A percentile compares a stretch with the other conserved stretches of the same genome.
These are phyloP conservation scores for Schizopora paradoxa DNA, from an alignment of 1,284 basidiomycete species.

Conservation along the genomic window DNA sequence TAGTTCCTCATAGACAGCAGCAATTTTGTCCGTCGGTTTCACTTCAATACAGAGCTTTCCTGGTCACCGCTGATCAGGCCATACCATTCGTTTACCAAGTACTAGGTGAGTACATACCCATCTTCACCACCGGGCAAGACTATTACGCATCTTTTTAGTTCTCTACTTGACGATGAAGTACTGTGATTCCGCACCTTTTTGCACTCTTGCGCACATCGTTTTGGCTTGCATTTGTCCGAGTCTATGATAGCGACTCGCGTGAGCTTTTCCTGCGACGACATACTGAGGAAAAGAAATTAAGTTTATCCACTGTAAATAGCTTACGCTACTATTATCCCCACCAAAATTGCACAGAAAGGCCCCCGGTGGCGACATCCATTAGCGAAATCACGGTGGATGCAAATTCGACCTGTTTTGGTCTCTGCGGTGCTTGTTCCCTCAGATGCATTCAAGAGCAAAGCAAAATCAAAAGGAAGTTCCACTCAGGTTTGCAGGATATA, in stretches of 20 bases:
- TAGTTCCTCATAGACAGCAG: slow-evolving; percentile 94
- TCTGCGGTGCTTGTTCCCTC: too few species aligned
- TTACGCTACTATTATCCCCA: too few species aligned
- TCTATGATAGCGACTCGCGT: slow-evolving; percentile 95
- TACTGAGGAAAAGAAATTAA: too few species aligned
- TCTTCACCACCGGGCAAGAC: slow-evolving; percentile 97
- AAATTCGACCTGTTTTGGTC: too few species aligned
- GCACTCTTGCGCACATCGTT: slow-evolving; percentile 87
- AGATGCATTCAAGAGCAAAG: too few species aligned
- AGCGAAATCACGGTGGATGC: too few species aligned
- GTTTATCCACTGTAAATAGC: too few species aligned
- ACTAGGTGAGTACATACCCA: slow-evolving; percentile 72
- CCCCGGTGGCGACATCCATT: too few species aligned
- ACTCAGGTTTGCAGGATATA: too few species aligned
- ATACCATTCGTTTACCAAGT: slow-evolving; percentile 1
- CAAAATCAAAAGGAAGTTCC: too few species aligned
- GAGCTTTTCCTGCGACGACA: slow-evolving; percentile 92
- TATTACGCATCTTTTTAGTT: too few species aligned
- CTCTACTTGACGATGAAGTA: not conserved
- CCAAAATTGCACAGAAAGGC: too few species aligned
- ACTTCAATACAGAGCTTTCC: slow-evolving; percentile 98
- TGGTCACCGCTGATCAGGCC: slow-evolving; percentile 27
- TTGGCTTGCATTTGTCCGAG: slow-evolving; percentile 89
- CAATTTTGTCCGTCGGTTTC: slow-evolving; percentile 88
- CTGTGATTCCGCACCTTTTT: slow-evolving; percentile 64